Conservation (phyloP, 345 rosid species). For the Garcia nutans region DNA sequence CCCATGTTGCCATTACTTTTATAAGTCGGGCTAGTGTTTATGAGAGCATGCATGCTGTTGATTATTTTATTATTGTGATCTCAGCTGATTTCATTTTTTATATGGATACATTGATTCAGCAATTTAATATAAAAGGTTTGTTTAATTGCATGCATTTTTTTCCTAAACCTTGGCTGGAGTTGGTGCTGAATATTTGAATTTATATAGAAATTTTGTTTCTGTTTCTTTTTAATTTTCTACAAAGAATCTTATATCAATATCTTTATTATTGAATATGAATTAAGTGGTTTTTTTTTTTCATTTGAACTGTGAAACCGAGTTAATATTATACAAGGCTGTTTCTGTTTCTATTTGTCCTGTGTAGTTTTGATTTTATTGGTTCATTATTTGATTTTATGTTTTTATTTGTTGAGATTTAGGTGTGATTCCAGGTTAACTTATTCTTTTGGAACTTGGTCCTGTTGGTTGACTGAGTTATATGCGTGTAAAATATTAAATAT, state of each 20-base stretch:
- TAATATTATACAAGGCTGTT: neutral
- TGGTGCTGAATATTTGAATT: neutral
- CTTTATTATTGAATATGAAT: too few relatives aligned
- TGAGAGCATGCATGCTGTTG: neutral
- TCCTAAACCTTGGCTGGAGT: neutral
- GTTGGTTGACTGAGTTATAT: conserved; percentile 34
- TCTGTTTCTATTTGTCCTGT: conserved; percentile 12
- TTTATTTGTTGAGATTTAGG: conserved; percentile 29
- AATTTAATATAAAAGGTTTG: neutral
- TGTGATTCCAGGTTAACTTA: conserved; percentile 24
- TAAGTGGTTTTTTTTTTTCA: too few relatives aligned
- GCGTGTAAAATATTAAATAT: neutral
- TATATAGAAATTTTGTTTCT: neutral
- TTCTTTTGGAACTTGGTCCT: conserved; percentile 16
- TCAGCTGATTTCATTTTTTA: neutral
- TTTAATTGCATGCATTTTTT: neutral
- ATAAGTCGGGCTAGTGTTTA: neutral
- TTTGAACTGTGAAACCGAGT: neutral
- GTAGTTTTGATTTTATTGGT: conserved; percentile 5
- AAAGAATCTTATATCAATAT: neutral
- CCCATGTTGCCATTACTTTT: neutral
- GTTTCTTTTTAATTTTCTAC: neutral
- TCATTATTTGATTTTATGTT: conserved; percentile 1
- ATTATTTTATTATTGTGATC: neutral
- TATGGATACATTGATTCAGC: neutral